Percentiles rank a stretch among this genome's conserved stretches.
Conservation (phyloP, 1,284 basidiomycete genomes). For the Pseudozyma sp. region DNA sequence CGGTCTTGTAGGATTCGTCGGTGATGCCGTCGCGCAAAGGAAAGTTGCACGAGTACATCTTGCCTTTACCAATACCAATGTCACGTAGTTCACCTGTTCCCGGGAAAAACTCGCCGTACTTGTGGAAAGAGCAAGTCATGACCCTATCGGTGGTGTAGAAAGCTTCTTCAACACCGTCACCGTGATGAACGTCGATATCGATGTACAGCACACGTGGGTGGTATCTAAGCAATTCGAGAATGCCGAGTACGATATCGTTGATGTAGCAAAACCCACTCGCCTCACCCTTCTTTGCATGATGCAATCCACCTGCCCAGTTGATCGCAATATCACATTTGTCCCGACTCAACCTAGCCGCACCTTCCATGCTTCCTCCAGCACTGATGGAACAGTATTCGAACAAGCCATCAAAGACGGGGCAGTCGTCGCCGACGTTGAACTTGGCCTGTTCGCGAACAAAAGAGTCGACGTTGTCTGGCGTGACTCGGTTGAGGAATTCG, state of each 20-base stretch:
- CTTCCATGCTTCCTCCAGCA: constrained; percentile 99
- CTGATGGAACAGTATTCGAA: constrained; percentile 99
- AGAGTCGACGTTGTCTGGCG: constrained; percentile 84
- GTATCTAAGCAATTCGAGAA: constrained; percentile 92
- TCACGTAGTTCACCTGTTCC: constrained; percentile 98
- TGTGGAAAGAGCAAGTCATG: constrained; percentile 98
- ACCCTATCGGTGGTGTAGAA: constrained; percentile 99
- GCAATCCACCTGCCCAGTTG: constrained; percentile 97
- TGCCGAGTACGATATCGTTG: constrained; percentile 97
- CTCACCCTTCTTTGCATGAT: constrained; percentile 98
- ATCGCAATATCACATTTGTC: constrained; percentile 99
- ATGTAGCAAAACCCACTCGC: constrained; percentile 99
- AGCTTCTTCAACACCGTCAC: constrained; percentile 98
- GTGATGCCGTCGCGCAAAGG: constrained; percentile 94
- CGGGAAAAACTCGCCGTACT: constrained; percentile 99
- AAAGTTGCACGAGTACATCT: constrained; percentile 87
- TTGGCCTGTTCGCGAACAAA: constrained; percentile 96
- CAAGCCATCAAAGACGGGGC: constrained; percentile 96
- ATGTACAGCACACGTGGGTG: constrained; percentile 96
- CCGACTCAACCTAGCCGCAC: constrained; percentile 90
- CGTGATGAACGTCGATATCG: constrained; percentile 98
- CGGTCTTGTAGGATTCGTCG: constrained; percentile 92
- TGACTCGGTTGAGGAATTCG: constrained; percentile 85
- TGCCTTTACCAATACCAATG: constrained; percentile 83
- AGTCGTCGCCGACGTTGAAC: constrained; percentile 94